Evolutionary conservation across 768 basidiomycete genomes (phyloP).

Genomic region (Mrakia gelida): DNA sequence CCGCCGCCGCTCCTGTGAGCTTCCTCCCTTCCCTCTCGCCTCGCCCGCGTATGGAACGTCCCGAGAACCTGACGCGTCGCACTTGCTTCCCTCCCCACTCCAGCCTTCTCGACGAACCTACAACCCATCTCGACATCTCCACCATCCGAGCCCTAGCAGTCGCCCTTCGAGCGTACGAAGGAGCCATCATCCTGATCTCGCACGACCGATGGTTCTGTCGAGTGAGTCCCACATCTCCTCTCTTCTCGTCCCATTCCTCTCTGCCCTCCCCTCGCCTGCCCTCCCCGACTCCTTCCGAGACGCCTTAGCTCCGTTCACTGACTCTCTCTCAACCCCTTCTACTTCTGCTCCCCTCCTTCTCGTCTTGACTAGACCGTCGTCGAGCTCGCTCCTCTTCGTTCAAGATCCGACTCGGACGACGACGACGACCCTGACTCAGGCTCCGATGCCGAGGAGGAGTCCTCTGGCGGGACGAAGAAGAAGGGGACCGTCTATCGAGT

Average conservation of each 20-base stretch:
- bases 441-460: slow-evolving; percentile 34
- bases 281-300: too few relatives aligned
- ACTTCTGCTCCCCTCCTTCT: background rate
- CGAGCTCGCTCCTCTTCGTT: slow-evolving; percentile 37
- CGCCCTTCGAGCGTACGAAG: slow-evolving; percentile 53
- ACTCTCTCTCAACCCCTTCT: too few relatives aligned
- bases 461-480: slow-evolving; percentile 9
- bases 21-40: background rate
- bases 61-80: too few relatives aligned
- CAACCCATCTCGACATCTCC: slow-evolving; percentile 63
- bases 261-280: too few relatives aligned
- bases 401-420: slow-evolving; percentile 32
- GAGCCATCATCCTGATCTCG: slow-evolving; percentile 61
- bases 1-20: slow-evolving; percentile 53
- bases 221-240: background rate
- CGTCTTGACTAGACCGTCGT: slow-evolving; percentile 35
- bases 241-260: background rate
- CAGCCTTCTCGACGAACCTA: slow-evolving; percentile 54
- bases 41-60: too few relatives aligned
- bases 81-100: background rate
- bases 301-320: too few relatives aligned
- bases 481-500: slow-evolving; percentile 37
- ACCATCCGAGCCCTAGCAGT: slow-evolving; percentile 58
- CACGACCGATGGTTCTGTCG: slow-evolving; percentile 53
- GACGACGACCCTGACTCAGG: slow-evolving; percentile 36